Base-by-base conservation (phyloP, 2,329 filamentous ascomycete genomes). In the Fusarium penzigii region DNA sequence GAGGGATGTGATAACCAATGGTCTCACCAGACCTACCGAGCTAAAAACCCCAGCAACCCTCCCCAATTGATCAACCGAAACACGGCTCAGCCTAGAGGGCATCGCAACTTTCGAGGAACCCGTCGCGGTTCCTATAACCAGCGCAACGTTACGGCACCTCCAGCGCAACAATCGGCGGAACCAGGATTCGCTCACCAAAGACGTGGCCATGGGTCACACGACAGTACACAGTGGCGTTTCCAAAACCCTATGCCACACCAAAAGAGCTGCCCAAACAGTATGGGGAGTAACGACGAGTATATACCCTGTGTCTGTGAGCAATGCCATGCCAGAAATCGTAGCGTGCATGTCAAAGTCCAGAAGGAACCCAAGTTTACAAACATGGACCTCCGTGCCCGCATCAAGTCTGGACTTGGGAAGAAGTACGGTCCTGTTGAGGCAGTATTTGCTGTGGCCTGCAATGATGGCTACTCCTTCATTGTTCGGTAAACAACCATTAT, bases 381-480 rank as follows among this genome's bases (percentile, higher is more conserved):
- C 2, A 34, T 53, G 17, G 70, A 72, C 1, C 32, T 68, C 14
- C 60, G 64, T 36, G 44, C 60, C 6, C 62, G 66, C n/a, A 49
- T 72, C 45, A 70, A 65, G n/a, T 56, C 46, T 47, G 70, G 65
- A 9, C 39, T 72, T 6, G 44, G 56, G 11, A 52, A 34, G 16
- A 52, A 60, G 6, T 72, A 68, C 44, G 70, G 70, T 3, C 34
- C 46, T 2, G 67, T 73, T 6, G 69, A 72, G 6, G 67, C 64
- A 1, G 65, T 70, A 11, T 61, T 52, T 29, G 48, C 54, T 25
- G 10, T 61, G 3, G 10, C 49, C 16, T 49, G 53, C 2, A 59
- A 53, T 29, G 53, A 55, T 11, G 25, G 46, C 11, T 44, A 49
- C 2, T 42, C 41, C 13, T 65, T 71, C 29, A 50, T 72, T 6